Conservation (phyloP, 257 asterid genomes). For the Verbascum thapsus region DNA sequence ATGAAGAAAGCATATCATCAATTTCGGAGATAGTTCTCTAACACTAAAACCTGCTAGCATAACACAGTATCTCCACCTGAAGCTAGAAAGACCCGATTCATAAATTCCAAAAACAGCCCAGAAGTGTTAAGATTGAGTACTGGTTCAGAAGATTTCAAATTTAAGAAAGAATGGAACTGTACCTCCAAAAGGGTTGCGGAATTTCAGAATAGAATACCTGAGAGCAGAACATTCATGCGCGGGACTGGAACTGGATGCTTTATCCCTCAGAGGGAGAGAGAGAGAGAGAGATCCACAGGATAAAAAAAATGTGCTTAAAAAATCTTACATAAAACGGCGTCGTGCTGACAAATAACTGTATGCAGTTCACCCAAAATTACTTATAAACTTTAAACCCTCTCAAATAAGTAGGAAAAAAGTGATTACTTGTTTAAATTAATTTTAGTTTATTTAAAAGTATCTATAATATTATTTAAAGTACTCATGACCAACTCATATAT, state of each 20-base stretch:
- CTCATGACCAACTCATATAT: too few species aligned
- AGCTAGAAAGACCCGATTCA: slow-evolving; percentile 19
- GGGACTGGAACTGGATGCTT: slow-evolving; percentile 4
- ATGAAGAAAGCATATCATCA: slow-evolving; percentile 19
- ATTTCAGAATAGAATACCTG: not conserved
- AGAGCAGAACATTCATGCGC: not conserved
- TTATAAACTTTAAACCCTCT: too few species aligned
- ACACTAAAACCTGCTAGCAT: not conserved
- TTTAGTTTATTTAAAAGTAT: too few species aligned
- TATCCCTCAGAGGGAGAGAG: not conserved
- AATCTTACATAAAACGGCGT: slow-evolving; percentile 18
- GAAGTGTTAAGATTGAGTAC: not conserved
- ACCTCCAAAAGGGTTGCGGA: slow-evolving; percentile 18
- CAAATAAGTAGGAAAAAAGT: too few species aligned
- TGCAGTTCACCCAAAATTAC: too few species aligned
- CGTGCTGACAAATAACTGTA: not conserved
- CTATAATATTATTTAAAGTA: too few species aligned
- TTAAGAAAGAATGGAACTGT: slow-evolving; percentile 7
- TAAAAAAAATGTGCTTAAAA: too few species aligned
- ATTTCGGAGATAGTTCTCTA: not conserved
- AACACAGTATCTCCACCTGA: slow-evolving; percentile 11
- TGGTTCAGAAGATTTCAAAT: not conserved
- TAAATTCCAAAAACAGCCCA: slow-evolving; percentile 18
- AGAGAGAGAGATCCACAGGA: not conserved
- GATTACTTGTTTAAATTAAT: too few species aligned